Conservation (phyloP, 2,329 filamentous ascomycete genomes). For the Fusarium oligoseptatum region DNA sequence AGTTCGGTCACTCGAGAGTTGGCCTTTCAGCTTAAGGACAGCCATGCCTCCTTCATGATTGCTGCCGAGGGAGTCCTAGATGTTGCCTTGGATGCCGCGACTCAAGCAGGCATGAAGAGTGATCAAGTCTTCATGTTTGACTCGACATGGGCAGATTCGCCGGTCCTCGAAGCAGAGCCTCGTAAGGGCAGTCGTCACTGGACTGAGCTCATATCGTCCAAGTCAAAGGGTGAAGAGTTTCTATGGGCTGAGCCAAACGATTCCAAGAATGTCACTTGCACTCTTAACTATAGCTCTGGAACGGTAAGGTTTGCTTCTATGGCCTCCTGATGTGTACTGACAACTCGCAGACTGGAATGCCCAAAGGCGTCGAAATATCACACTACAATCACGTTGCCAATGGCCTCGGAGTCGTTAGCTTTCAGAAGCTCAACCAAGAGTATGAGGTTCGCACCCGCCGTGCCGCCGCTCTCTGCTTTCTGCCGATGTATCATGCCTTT, state of each 20-base stretch:
- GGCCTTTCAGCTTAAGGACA: conserved; percentile 80
- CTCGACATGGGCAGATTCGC: conserved; percentile 62
- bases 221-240: conserved; percentile 67
- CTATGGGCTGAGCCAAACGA: conserved; percentile 71
- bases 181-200: conserved; percentile 63
- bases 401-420: conserved; percentile 67
- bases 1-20: conserved; percentile 77
- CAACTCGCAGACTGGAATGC: conserved; percentile 72
- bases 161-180: conserved; percentile 24
- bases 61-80: conserved; percentile 71
- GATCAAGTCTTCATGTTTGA: conserved; percentile 76
- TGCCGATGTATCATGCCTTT: conserved; percentile 83
- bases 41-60: conserved; percentile 75
- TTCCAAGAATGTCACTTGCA: conserved; percentile 68
- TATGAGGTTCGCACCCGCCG: conserved; percentile 57
- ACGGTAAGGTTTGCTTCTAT: conserved; percentile 57
- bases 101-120: conserved; percentile 65
- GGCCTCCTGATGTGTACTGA: conserved; percentile 6
- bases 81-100: conserved; percentile 75
- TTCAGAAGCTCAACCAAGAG: conserved; percentile 61
- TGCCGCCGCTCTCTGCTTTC: conserved; percentile 70
- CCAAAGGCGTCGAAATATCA: conserved; percentile 87
- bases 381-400: conserved; percentile 84
- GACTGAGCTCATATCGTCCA: conserved; percentile 69
- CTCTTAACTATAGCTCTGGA: conserved; percentile 83